phyloP scores from a whole-genome alignment of 371 early-diverging fungal genomes.

The Lichtheimia hyalospora region DNA sequence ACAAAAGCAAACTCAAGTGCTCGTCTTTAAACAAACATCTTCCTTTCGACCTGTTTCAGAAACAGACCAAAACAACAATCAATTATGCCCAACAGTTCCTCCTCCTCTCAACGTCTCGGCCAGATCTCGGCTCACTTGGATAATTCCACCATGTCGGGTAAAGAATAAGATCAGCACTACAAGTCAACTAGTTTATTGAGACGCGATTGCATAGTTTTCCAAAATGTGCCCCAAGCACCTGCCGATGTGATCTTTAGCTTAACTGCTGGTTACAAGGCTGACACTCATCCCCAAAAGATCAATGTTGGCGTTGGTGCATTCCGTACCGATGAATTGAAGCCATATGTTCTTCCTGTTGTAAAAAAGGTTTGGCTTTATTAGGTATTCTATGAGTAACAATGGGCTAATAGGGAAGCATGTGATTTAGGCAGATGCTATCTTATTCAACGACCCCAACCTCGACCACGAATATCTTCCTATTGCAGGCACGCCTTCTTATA shows the following conservation, averaged over 20 bases:
- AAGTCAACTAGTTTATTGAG: too few relatives aligned
- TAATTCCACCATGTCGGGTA: constrained; percentile 3
- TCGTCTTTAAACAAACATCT: not conserved
- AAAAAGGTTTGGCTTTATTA: constrained; percentile 61
- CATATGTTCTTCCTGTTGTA: constrained; percentile 94
- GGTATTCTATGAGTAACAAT: not conserved
- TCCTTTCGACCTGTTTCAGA: not conserved
- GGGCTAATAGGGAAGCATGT: not conserved
- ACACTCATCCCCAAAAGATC: constrained; percentile 78
- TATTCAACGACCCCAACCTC: constrained; percentile 66
- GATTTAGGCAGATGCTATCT: constrained; percentile 75
- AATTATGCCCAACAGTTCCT: constrained; percentile 2
- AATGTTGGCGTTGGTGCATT: constrained; percentile 98
- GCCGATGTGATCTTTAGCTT: constrained; percentile 92
- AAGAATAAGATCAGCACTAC: not conserved
- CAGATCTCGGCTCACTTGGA: constrained; percentile 20
- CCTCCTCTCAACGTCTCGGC: constrained; percentile 19
- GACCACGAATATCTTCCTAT: constrained; percentile 97
- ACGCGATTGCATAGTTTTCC: constrained; percentile 43
- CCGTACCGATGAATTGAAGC: constrained; percentile 88
- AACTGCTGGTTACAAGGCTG: constrained; percentile 81
- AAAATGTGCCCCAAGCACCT: constrained; percentile 71
- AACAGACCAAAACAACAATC: not conserved
- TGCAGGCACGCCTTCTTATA: constrained; percentile 78
- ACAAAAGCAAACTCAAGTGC: not conserved